Conservation (phyloP, 2,329 filamentous ascomycete species). For the Aurifilum marmelostoma region DNA sequence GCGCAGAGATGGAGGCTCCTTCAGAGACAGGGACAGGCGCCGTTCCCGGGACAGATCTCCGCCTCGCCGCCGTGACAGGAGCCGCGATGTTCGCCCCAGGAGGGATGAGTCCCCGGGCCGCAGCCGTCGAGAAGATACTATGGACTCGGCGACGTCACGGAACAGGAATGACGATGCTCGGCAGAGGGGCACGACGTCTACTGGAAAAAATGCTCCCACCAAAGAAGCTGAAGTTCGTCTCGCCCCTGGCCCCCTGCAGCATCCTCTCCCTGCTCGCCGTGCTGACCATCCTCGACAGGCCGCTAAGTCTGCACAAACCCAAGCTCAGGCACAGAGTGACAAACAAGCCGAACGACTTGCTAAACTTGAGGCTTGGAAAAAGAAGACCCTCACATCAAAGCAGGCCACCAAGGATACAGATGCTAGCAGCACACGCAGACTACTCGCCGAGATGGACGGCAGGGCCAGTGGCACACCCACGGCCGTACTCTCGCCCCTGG, state of each 20-base stretch:
- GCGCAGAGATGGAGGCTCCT: conserved; percentile 56
- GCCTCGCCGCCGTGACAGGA: conserved; percentile 60
- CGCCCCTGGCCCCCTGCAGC: background rate
- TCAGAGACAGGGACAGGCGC: conserved; percentile 68
- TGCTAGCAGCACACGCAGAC: conserved; percentile 66
- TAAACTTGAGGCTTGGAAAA: conserved; percentile 89
- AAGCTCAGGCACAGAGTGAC: conserved; percentile 67
- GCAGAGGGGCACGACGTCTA: conserved; percentile 53
- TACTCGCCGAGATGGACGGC: conserved; percentile 74
- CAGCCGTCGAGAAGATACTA: conserved; percentile 69
- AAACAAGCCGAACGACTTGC: conserved; percentile 81
- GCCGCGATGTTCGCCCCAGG: conserved; percentile 69
- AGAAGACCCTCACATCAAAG: conserved; percentile 70
- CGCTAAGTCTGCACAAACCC: conserved; percentile 55
- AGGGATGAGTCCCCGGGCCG: conserved; percentile 72
- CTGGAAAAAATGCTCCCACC: conserved; percentile 52
- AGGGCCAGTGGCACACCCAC: conserved; percentile 56
- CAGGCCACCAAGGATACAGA: conserved; percentile 74
- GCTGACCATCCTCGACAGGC: conserved; percentile 46
- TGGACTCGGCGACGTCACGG: conserved; percentile 66
- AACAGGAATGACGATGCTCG: conserved; percentile 68
- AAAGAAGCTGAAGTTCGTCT: conserved; percentile 62
- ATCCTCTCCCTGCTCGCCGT: background rate
- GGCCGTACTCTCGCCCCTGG: conserved; percentile 40
- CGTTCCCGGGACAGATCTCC: conserved; percentile 66